Percentiles rank a stretch among this genome's conserved stretches.
These are phyloP conservation scores for Capillidium rhysosporum DNA, from an alignment of 371 early-diverging fungal species.

Conservation along the genomic window DNA sequence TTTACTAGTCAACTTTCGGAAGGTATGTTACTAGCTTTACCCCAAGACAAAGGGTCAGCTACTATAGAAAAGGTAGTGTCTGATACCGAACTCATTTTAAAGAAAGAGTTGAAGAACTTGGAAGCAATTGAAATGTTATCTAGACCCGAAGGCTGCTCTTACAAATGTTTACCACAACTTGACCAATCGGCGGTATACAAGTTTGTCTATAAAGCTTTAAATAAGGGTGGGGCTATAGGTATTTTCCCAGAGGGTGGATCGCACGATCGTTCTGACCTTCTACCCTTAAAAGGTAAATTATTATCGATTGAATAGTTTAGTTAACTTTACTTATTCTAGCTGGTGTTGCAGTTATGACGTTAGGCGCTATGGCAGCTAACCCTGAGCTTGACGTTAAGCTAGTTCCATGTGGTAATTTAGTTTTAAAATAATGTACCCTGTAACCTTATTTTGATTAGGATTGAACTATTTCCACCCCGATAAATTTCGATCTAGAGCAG, in stretches of 20 bases:
- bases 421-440: neutral
- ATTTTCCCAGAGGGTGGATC: constrained; percentile 97
- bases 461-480: constrained; percentile 93
- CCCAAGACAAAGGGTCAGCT: constrained; percentile 33
- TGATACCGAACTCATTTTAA: constrained; percentile 51
- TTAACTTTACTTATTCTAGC: constrained; percentile 15
- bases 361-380: constrained; percentile 85
- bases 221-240: constrained; percentile 67
- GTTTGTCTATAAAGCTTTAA: constrained; percentile 52
- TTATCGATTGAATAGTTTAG: too few species aligned
- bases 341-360: constrained; percentile 78
- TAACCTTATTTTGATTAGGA: constrained; percentile 15
- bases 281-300: constrained; percentile 68
- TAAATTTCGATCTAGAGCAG: constrained; percentile 86
- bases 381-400: constrained; percentile 77
- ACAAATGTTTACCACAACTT: constrained; percentile 62
- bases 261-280: constrained; percentile 85
- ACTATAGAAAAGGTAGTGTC: constrained; percentile 57
- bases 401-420: constrained; percentile 51
- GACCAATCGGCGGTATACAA: constrained; percentile 74
- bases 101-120: constrained; percentile 41
- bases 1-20: constrained; percentile 44
- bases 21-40: constrained; percentile 38
- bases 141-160: constrained; percentile 32
- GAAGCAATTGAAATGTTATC: constrained; percentile 36